phyloP scores from a whole-genome alignment of 805 yeast species.

The Spathaspora hagerdaliae region DNA sequence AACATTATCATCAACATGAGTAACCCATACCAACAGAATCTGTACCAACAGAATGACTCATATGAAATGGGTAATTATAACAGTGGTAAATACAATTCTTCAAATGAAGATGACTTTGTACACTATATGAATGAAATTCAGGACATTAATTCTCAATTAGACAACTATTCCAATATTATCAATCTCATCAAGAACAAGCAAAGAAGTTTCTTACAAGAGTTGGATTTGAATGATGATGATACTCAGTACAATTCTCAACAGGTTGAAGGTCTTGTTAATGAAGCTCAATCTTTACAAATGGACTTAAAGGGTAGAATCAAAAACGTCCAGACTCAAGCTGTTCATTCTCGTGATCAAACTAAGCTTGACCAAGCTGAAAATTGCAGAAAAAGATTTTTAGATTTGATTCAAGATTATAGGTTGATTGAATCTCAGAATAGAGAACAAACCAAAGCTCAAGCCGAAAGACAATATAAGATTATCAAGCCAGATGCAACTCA shows the following conservation, averaged over 20 bases:
- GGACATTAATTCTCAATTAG: slow-evolving; percentile 40
- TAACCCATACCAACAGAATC: slow-evolving; percentile 5
- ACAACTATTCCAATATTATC: slow-evolving; percentile 37
- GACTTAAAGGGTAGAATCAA: slow-evolving; percentile 74
- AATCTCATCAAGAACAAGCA: slow-evolving; percentile 38
- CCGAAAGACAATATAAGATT: slow-evolving; percentile 88
- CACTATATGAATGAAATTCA: slow-evolving; percentile 43
- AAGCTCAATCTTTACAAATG: slow-evolving; percentile 74
- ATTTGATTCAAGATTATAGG: slow-evolving; percentile 81
- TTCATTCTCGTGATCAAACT: slow-evolving; percentile 58
- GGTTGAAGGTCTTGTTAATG: slow-evolving; percentile 71
- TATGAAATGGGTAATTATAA: slow-evolving; percentile 25
- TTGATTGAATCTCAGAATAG: slow-evolving; percentile 82
- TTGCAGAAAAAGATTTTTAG: slow-evolving; percentile 78
- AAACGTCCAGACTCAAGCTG: slow-evolving; percentile 65
- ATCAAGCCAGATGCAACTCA: slow-evolving; percentile 84
- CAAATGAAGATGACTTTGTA: slow-evolving; percentile 39
- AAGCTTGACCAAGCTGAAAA: slow-evolving; percentile 89
- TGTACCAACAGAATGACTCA: neutral
- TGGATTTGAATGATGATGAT: slow-evolving; percentile 36
- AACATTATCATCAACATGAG: slow-evolving; percentile 1
- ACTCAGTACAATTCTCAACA: slow-evolving; percentile 64
- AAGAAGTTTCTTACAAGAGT: slow-evolving; percentile 36
- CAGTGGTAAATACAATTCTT: slow-evolving; percentile 15
- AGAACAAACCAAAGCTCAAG: slow-evolving; percentile 79